Base-by-base conservation (phyloP, 805 yeast genomes). In the Starmera caribaea region DNA sequence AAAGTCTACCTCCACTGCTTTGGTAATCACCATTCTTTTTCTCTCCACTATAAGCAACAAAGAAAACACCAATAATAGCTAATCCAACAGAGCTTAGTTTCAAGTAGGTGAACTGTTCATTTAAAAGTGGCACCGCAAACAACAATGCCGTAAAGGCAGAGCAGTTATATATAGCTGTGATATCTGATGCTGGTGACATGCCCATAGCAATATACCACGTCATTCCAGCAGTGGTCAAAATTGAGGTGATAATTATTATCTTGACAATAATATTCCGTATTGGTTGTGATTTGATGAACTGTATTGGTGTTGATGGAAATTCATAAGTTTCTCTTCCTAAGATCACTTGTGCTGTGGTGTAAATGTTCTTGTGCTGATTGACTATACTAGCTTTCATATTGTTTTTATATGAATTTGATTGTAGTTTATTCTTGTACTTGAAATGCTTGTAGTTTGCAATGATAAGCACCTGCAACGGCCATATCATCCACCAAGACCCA, bases 121-220 rank as follows among this genome's bases (percentile, higher is more conserved):
- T 63, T 38, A 87, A 64, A 16, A 87, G 58, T 1, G 88, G 84
- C 24, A 87, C 78, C 4, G 94, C 86, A 59, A 87, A 86, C 13
- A 84, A 73, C 53, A 87, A 80, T 0, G 95, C 95, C 4, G 89
- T 81, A 57, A 87, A 87, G 0, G 95, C 94, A 13, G 90, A 80
- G 55, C 92, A 85, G 62, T 87, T 86, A 62, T 86, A 87, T 44
- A 86, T 86, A 3, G 96, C 96, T 3, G 95, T 87, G 30, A 87
- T 81, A 51, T 87, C 95, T 3, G 86, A 70, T 0, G 94, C 86
- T 26, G 88, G 81, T 1, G 95, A 79, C 53, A 83, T 61, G 27
- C 78, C 69, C 77, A 87, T 84, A 10, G 95, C 82, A 14, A 83
- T 71, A 55, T 85, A 87, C 96, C 96, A 86, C 2, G 95, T 75